Conservation (phyloP, 2,329 filamentous ascomycete species). For the Trichoderma atrobrunneum region DNA sequence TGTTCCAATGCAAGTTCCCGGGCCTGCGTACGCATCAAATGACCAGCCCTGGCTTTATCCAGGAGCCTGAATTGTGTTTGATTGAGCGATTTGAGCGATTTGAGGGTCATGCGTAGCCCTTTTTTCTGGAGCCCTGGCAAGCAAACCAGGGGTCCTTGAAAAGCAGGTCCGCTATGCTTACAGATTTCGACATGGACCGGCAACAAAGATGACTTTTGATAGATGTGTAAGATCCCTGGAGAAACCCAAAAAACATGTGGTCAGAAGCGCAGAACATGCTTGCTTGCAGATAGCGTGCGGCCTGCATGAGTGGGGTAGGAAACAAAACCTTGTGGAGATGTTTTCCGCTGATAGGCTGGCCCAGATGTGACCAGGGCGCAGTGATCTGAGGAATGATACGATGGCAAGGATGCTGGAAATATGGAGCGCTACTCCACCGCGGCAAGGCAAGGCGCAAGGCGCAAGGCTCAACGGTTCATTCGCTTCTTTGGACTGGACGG, state of each 20-base stretch:
- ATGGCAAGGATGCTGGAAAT: slow-evolving; percentile 10
- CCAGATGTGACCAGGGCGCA: neutral
- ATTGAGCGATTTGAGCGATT: slow-evolving; percentile 3
- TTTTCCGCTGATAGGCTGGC: slow-evolving; percentile 13
- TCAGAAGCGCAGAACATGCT: slow-evolving; percentile 20
- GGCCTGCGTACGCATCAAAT: slow-evolving; percentile 44
- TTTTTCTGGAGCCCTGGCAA: neutral
- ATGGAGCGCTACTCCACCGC: slow-evolving; percentile 8
- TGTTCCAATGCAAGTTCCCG: slow-evolving; percentile 63
- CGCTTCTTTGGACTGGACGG: neutral
- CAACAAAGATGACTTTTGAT: neutral
- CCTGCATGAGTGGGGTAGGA: slow-evolving; percentile 10
- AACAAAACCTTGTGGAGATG: neutral
- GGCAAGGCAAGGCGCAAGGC: slow-evolving; percentile 7
- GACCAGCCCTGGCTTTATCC: slow-evolving; percentile 45
- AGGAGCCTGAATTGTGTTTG: slow-evolving; percentile 24
- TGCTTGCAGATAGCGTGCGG: slow-evolving; percentile 18
- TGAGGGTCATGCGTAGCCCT: slow-evolving; percentile 1
- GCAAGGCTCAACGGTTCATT: slow-evolving; percentile 7
- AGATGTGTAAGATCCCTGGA: slow-evolving; percentile 8
- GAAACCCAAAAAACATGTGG: neutral
- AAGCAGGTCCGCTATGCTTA: neutral
- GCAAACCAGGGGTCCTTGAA: neutral
- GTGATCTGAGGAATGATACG: slow-evolving; percentile 7
- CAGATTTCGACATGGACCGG: neutral